Conservation (phyloP, 73 alveolate genomes). For the Paramecium primaurelia region DNA sequence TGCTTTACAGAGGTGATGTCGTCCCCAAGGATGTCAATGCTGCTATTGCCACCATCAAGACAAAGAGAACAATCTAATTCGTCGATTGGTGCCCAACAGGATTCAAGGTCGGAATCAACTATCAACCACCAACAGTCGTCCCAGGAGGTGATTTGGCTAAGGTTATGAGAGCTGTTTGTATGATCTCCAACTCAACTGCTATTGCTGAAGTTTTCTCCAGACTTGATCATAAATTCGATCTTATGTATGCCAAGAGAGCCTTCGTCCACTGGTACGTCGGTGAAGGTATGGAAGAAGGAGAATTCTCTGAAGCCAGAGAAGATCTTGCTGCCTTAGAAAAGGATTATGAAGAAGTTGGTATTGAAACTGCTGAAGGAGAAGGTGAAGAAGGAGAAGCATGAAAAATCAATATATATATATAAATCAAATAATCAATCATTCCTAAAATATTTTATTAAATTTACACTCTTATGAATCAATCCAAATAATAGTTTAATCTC, state of each 20-base stretch:
- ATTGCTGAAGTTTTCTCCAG: conserved; percentile 94
- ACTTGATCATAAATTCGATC: conserved; percentile 98
- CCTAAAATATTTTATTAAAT: neutral
- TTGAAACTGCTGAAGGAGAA: conserved; percentile 93
- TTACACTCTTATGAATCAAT: too few species aligned
- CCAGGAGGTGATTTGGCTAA: conserved; percentile 98
- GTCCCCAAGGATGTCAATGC: conserved; percentile 76
- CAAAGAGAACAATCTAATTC: conserved; percentile 96
- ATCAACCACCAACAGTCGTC: conserved; percentile 96
- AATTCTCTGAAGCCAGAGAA: conserved; percentile 96
- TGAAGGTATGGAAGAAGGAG: conserved; percentile 90
- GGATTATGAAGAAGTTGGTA: conserved; percentile 94
- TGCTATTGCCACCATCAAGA: conserved; percentile 77
- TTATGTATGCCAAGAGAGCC: conserved; percentile 95
- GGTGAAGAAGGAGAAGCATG: conserved; percentile 69
- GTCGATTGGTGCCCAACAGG: conserved; percentile 99
- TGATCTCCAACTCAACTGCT: conserved; percentile 90
- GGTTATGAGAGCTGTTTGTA: conserved; percentile 90
- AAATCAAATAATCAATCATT: neutral
- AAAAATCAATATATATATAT: neutral
- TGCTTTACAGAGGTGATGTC: conserved; percentile 95
- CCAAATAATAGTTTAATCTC: too few species aligned
- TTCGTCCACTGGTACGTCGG: conserved; percentile 93
- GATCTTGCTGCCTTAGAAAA: conserved; percentile 96
- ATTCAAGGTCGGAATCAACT: conserved; percentile 96